Evolutionary conservation across 306 rosid genomes (phyloP), one percentile per base, ranked within the genome.

Genomic region (Vigna trinervia): DNA sequence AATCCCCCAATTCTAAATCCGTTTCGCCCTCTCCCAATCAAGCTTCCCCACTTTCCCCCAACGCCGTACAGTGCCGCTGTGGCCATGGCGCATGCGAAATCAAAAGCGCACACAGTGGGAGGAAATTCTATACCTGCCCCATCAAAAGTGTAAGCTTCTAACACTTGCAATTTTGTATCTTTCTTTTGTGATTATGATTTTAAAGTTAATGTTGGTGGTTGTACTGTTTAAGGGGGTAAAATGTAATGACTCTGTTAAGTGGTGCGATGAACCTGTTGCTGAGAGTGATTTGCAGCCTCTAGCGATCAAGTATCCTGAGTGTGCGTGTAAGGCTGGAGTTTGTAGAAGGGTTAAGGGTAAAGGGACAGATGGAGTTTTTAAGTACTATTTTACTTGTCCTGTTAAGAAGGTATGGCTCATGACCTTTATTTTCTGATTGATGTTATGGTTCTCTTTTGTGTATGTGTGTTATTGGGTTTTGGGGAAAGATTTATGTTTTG

Each of bases 261-360:
- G 19, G 54, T 14, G 19, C 54, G 8, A 50, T 50, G 54, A 50
- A 5, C 54, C 54, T 15, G 19, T 50, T 50, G 8, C 1, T 15
- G 74, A 81, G 69, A 69, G 36, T 30, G 6, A 46, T 63, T 64
- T 47, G 30, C 81, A 5, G 32, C 84, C 82, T 78, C 86, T 86
- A 3, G 36, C 5, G 9, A 15, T 48, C 50, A 45, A 45, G 5
- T 45, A 45, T 45, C 50, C 50, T 12, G 50, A 45, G 22, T 85
- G 88, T 82, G 11, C 43, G 22, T 85, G 88, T 23, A 59, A 65
- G 0, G 88, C 88, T 5, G 88, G 86, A 19, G 88, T 85, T 6
- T 85, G 88, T 73, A 9, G 47, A 73, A 85, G 48, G 61, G 65
- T 19, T 3, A 26, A 10, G 69, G 76, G 14, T 45, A 45, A 12